Percentiles rank a stretch among this genome's conserved stretches.
Evolutionary conservation across 306 rosid genomes (phyloP).

Genomic region (Betula pendula): DNA sequence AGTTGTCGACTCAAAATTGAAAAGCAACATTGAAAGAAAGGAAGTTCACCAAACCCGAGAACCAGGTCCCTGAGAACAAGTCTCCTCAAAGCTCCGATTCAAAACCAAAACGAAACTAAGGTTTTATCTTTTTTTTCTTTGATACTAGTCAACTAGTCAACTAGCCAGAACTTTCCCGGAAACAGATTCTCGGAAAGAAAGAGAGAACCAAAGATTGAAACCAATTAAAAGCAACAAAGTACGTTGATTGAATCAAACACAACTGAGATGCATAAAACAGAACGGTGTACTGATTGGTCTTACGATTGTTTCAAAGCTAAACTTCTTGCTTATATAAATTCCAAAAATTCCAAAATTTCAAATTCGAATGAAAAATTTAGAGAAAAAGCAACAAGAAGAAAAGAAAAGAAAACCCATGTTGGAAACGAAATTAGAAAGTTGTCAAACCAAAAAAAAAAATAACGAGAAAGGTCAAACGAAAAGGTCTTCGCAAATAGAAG

Average conservation of each 20-base stretch:
- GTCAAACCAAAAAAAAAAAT: slow-evolving; percentile 16
- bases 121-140: slow-evolving; percentile 2
- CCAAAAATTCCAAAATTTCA: not conserved
- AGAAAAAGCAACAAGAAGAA: slow-evolving; percentile 17
- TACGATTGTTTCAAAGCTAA: not conserved
- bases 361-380: slow-evolving; percentile 4
- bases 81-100: not conserved
- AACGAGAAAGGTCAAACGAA: not conserved
- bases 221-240: not conserved
- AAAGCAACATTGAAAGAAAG: not conserved
- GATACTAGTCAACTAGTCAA: slow-evolving; percentile 45
- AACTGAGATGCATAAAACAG: not conserved
- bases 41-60: not conserved
- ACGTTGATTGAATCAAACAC: not conserved
- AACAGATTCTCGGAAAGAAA: slow-evolving; percentile 15
- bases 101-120: slow-evolving; percentile 11
- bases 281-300: not conserved
- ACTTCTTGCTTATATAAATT: not conserved
- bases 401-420: slow-evolving; percentile 28
- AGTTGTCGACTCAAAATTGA: slow-evolving; percentile 15
- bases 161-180: slow-evolving; percentile 23
- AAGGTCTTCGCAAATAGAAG: slow-evolving; percentile 16
- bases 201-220: slow-evolving; percentile 13
- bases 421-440: slow-evolving; percentile 30
- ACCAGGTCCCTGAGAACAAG: not conserved